phyloP scores from a whole-genome alignment of 169 alveolate species.

The Cardiosporidium cionae region DNA sequence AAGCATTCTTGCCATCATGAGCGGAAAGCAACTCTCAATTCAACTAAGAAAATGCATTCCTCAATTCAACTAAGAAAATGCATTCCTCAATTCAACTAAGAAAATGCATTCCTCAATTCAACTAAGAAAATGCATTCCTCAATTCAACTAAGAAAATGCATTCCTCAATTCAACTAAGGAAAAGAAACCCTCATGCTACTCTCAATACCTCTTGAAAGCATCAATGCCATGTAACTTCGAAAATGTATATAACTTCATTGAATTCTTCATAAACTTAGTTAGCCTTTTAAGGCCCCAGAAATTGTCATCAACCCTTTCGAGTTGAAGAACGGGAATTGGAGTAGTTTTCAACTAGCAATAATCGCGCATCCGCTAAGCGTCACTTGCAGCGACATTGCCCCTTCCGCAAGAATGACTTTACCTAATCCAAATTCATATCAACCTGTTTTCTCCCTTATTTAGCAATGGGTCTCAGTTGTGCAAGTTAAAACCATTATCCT shows the following conservation, averaged over 20 bases:
- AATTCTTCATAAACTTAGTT: neutral
- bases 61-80: too few relatives aligned
- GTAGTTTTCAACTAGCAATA: conserved; percentile 98
- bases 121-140: too few relatives aligned
- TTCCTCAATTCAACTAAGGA: neutral
- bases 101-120: too few relatives aligned
- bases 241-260: too few relatives aligned
- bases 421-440: neutral
- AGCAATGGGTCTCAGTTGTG: neutral
- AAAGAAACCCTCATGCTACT: neutral
- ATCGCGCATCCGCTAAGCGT: conserved; percentile 99
- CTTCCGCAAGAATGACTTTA: conserved; percentile 87
- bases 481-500: neutral
- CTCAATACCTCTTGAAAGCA: neutral
- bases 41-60: too few relatives aligned
- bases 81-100: too few relatives aligned
- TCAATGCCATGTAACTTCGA: neutral
- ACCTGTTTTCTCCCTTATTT: neutral
- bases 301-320: conserved; percentile 85
- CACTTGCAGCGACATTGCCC: conserved; percentile 98
- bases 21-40: too few relatives aligned
- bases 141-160: neutral
- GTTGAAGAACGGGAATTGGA: conserved; percentile 89
- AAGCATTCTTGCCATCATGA: too few relatives aligned
- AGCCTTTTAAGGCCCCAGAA: conserved; percentile 74